Evolutionary conservation across 805 yeast genomes (phyloP).

Genomic region (Ascoidea asiatica): DNA sequence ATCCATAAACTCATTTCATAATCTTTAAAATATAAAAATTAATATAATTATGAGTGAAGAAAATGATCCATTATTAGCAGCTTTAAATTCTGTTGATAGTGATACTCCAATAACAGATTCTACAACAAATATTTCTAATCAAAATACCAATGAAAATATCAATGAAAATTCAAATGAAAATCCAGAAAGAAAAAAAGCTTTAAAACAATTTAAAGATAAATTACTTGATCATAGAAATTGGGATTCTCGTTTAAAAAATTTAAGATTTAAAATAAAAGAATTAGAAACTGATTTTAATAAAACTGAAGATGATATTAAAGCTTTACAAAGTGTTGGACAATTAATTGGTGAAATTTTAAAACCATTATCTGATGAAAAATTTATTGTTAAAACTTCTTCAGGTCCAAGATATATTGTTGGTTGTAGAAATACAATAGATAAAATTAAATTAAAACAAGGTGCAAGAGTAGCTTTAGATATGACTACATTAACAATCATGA

Average conservation of each 20-base stretch:
- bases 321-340: constrained; percentile 94
- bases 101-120: too few species aligned
- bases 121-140: constrained; percentile 5
- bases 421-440: constrained; percentile 84
- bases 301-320: constrained; percentile 95
- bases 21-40: too few species aligned
- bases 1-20: too few species aligned
- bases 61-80: constrained; percentile 66
- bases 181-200: constrained; percentile 52
- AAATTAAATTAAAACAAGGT: constrained; percentile 76
- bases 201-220: constrained; percentile 69
- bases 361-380: constrained; percentile 87
- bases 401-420: constrained; percentile 98
- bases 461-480: constrained; percentile 94
- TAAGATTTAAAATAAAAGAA: constrained; percentile 72
- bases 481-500: constrained; percentile 96
- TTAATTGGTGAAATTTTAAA: constrained; percentile 94
- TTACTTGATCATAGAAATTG: constrained; percentile 87
- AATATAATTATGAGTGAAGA: constrained; percentile 60
- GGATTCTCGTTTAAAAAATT: constrained; percentile 80
- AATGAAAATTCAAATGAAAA: constrained; percentile 13
- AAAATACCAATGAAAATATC: constrained; percentile 8
- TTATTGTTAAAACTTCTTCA: constrained; percentile 89
- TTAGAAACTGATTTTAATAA: constrained; percentile 75
- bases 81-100: constrained; percentile 27